Conservation (phyloP, 176 grass and related monocot species). For the Cocos nucifera region DNA sequence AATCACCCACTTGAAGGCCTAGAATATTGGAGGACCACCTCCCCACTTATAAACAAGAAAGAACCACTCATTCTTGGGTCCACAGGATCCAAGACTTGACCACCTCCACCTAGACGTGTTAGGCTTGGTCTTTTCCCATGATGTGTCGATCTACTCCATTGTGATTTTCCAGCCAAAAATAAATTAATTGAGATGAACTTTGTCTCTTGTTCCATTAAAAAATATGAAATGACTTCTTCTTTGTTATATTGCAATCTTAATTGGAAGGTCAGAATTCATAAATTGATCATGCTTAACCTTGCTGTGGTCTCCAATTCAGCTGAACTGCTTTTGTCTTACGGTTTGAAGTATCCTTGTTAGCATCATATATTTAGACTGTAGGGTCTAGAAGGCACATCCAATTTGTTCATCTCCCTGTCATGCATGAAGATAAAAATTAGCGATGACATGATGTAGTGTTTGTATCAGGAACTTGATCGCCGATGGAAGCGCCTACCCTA, state of each 20-base stretch:
- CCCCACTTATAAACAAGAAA: conserved; percentile 21
- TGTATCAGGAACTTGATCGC: conserved; percentile 40
- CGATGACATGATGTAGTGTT: neutral
- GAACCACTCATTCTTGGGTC: conserved; percentile 1
- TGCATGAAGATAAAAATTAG: too few relatives aligned
- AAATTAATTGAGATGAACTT: too few relatives aligned
- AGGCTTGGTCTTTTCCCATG: neutral
- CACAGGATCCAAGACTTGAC: conserved; percentile 13
- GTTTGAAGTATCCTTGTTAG: too few relatives aligned
- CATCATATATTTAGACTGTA: too few relatives aligned
- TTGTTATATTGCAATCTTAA: too few relatives aligned
- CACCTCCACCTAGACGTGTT: conserved; percentile 8
- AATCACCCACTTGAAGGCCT: neutral
- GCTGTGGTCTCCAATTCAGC: too few relatives aligned
- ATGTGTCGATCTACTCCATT: neutral
- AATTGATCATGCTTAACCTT: too few relatives aligned
- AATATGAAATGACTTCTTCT: conserved; percentile 8
- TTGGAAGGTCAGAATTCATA: too few relatives aligned
- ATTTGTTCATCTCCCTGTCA: too few relatives aligned
- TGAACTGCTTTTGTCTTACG: too few relatives aligned
- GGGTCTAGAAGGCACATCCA: too few relatives aligned
- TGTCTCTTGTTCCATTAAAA: conserved; percentile 3
- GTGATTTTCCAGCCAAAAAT: too few relatives aligned
- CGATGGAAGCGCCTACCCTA: conserved; percentile 38
- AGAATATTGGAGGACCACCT: conserved; percentile 23